Evolutionary conservation across 106 monocot species (phyloP).

Genomic region (Agapanthus africanus): DNA sequence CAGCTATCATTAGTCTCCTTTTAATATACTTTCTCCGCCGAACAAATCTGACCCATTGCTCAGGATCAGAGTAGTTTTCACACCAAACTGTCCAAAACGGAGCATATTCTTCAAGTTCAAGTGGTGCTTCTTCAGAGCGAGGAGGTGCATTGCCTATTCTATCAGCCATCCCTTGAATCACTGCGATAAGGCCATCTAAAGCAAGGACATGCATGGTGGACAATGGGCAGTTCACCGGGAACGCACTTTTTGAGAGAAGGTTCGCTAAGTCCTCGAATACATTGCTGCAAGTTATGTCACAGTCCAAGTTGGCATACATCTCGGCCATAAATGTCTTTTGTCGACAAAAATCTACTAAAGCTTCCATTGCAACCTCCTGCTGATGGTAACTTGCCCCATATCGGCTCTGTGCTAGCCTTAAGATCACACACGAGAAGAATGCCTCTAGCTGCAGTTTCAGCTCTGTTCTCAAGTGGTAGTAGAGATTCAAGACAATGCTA

Average conservation of each 20-base stretch:
- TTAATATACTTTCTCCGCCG: conserved; percentile 51
- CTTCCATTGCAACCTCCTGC: conserved; percentile 92
- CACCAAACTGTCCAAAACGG: conserved; percentile 58
- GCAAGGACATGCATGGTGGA: conserved; percentile 54
- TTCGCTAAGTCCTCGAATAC: conserved; percentile 65
- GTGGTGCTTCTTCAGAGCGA: conserved; percentile 12
- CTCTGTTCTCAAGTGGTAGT: conserved; percentile 58
- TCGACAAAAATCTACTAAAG: conserved; percentile 72
- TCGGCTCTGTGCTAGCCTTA: conserved; percentile 69
- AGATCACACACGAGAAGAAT: conserved; percentile 88
- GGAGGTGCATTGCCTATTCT: conserved; percentile 42
- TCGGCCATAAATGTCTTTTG: conserved; percentile 68
- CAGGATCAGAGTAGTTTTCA: conserved; percentile 52
- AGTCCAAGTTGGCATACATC: conserved; percentile 79
- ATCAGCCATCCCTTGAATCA: conserved; percentile 61
- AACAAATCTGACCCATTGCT: conserved; percentile 62
- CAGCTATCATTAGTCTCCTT: conserved; percentile 49
- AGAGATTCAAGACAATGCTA: conserved; percentile 86
- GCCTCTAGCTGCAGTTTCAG: conserved; percentile 90
- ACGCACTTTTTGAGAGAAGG: conserved; percentile 63
- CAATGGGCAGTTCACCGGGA: conserved; percentile 50
- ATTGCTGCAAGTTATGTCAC: conserved; percentile 69
- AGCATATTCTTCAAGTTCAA: conserved; percentile 41
- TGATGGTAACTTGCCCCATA: conserved; percentile 82
- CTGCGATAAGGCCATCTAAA: conserved; percentile 55